phyloP scores from a whole-genome alignment of 169 alveolate species.

The Cryptosporidium sp. region DNA sequence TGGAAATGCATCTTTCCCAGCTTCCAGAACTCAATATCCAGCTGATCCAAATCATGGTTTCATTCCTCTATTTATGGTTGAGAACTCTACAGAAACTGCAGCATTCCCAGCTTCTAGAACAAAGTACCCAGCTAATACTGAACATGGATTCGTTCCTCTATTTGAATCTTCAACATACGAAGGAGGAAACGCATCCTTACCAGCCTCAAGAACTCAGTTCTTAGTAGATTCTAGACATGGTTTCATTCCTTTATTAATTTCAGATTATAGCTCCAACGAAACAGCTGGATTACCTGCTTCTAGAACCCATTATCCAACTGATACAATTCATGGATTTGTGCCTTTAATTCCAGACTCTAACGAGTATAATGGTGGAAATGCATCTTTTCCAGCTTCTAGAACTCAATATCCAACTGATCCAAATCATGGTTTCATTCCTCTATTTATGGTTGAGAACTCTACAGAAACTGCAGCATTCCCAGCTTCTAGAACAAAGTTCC shows the following conservation, averaged over 20 bases:
- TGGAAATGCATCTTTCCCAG: slow-evolving; percentile 36
- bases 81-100: background rate
- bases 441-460: background rate
- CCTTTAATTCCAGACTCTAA: slow-evolving; percentile 4
- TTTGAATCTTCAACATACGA: background rate
- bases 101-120: slow-evolving; percentile 31
- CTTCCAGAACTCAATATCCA: slow-evolving; percentile 23
- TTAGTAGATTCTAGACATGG: background rate
- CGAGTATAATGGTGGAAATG: background rate
- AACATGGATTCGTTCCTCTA: slow-evolving; percentile 38
- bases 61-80: background rate
- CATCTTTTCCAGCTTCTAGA: slow-evolving; percentile 49
- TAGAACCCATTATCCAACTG: slow-evolving; percentile 25
- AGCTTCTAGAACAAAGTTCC: slow-evolving; percentile 19
- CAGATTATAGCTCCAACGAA: too few species aligned
- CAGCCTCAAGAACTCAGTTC: slow-evolving; percentile 22
- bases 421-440: slow-evolving; percentile 26
- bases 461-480: slow-evolving; percentile 17
- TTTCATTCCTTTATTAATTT: background rate
- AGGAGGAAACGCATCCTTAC: slow-evolving; percentile 14
- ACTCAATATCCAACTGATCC: background rate
- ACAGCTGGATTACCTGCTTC: slow-evolving; percentile 11
- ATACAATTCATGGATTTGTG: slow-evolving; percentile 10
- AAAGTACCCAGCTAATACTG: background rate
- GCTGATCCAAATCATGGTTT: slow-evolving; percentile 41